A percentile compares a stretch with the other conserved stretches of the same genome.
These are phyloP conservation scores for Rhodosporidiobolus odoratus DNA, from an alignment of 768 basidiomycete genomes.

Conservation along the genomic window DNA sequence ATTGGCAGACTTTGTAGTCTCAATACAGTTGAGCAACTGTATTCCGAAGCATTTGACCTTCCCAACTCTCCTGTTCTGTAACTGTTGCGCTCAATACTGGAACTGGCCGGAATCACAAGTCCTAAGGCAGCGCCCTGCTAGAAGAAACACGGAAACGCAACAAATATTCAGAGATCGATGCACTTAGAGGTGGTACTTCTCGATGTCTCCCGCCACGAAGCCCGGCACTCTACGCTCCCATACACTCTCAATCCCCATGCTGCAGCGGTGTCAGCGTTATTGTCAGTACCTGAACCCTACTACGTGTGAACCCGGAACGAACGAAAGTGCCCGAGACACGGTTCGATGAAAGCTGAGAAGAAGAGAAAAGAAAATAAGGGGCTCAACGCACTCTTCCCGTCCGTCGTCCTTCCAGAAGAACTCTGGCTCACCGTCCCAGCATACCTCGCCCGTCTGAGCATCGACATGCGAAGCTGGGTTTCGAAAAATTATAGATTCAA, in stretches of 20 bases:
- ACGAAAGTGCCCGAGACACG: too few species aligned
- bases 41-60: too few species aligned
- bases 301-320: too few species aligned
- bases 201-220: neutral
- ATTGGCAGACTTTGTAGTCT: too few species aligned
- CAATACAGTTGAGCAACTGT: too few species aligned
- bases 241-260: conserved; percentile 27
- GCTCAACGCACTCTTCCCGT: neutral
- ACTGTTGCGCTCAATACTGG: too few species aligned
- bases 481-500: conserved; percentile 18
- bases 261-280: neutral
- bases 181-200: conserved; percentile 10
- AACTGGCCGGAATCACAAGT: too few species aligned
- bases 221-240: conserved; percentile 27
- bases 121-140: too few species aligned
- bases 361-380: neutral
- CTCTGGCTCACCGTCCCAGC: conserved; percentile 13
- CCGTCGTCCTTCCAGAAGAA: conserved; percentile 25
- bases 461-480: conserved; percentile 2
- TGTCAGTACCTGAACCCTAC: neutral
- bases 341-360: neutral
- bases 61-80: too few species aligned
- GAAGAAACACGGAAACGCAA: neutral
- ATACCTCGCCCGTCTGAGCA: neutral
- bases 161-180: conserved; percentile 1